A percentile compares a stretch with the other conserved stretches of the same genome.
These are phyloP conservation scores for Beauveria brongniartii DNA, from an alignment of 2,329 filamentous ascomycete genomes.

Conservation along the genomic window DNA sequence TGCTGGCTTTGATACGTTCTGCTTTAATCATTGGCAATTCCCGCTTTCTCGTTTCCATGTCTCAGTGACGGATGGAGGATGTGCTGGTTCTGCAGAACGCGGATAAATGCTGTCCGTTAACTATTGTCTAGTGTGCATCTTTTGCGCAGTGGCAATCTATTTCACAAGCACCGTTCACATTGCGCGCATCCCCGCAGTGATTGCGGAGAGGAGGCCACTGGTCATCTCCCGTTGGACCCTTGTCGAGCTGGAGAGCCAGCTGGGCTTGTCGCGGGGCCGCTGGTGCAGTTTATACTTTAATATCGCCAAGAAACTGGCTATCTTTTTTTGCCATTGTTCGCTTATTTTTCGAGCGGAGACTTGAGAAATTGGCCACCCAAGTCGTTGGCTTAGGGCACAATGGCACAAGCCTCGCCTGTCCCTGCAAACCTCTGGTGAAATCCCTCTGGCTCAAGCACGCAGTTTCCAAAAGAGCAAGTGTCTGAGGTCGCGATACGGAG, in stretches of 20 bases:
- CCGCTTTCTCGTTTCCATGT: background rate
- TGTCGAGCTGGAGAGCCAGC: constrained; percentile 9
- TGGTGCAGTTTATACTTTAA: constrained; percentile 1
- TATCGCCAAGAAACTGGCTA: background rate
- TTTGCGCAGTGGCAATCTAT: background rate
- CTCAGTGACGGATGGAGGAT: background rate
- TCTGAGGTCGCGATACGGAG: constrained; percentile 5
- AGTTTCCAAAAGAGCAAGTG: background rate
- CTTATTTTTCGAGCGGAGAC: background rate
- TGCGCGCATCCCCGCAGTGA: constrained; percentile 3
- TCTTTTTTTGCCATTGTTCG: background rate
- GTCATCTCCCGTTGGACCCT: constrained; percentile 1
- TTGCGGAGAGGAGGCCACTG: constrained; percentile 6
- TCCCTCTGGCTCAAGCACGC: background rate
- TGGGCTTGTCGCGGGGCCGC: background rate
- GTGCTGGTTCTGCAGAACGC: background rate
- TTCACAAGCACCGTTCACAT: background rate
- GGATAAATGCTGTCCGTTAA: background rate
- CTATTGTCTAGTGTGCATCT: too few species aligned
- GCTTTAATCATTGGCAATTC: background rate
- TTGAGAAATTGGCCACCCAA: background rate
- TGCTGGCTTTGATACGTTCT: background rate
- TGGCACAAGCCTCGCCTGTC: background rate
- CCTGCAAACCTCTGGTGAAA: too few species aligned
- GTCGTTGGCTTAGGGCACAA: background rate